phyloP scores from a whole-genome alignment of 2,329 filamentous ascomycete genomes.

The Tolypocladium paradoxum region DNA sequence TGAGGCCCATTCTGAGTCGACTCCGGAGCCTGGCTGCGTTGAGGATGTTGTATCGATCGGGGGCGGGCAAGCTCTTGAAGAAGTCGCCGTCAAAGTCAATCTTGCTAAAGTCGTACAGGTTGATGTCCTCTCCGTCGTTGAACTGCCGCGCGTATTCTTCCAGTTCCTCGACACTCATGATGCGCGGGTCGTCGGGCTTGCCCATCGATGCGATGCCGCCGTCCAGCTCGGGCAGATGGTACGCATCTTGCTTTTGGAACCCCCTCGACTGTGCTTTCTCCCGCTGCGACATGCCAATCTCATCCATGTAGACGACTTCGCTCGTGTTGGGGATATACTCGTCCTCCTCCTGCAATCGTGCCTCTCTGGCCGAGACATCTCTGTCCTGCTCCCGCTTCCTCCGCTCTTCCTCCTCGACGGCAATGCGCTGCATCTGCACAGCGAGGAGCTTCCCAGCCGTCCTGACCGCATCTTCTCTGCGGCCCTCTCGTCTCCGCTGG shows the following conservation, averaged over 20 bases:
- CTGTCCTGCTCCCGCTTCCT: constrained; percentile 38
- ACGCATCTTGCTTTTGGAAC: constrained; percentile 88
- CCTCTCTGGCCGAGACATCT: constrained; percentile 25
- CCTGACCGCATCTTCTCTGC: constrained; percentile 81
- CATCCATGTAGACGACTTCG: constrained; percentile 81
- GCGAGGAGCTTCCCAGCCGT: constrained; percentile 88
- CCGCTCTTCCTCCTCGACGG: constrained; percentile 71
- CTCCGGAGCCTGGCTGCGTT: constrained; percentile 87
- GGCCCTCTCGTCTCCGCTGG: constrained; percentile 71
- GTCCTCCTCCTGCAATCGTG: constrained; percentile 48
- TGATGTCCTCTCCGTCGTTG: constrained; percentile 82
- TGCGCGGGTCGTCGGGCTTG: constrained; percentile 79
- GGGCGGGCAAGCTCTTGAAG: constrained; percentile 80
- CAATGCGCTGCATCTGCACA: constrained; percentile 84
- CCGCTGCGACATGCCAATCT: constrained; percentile 67
- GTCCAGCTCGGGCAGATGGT: constrained; percentile 83
- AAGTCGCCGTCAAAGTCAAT: constrained; percentile 97
- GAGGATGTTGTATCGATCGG: constrained; percentile 92
- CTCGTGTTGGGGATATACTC: constrained; percentile 53
- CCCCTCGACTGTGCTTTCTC: constrained; percentile 64
- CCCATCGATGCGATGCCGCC: constrained; percentile 77
- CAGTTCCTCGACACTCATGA: constrained; percentile 92
- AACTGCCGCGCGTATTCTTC: constrained; percentile 93
- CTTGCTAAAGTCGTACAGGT: constrained; percentile 91
- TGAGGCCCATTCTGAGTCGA: constrained; percentile 86